Percentiles rank a stretch among this genome's conserved stretches.
phyloP scores from a whole-genome alignment of 2,329 filamentous ascomycete genomes.

The Raffaelea ambrosiae region DNA sequence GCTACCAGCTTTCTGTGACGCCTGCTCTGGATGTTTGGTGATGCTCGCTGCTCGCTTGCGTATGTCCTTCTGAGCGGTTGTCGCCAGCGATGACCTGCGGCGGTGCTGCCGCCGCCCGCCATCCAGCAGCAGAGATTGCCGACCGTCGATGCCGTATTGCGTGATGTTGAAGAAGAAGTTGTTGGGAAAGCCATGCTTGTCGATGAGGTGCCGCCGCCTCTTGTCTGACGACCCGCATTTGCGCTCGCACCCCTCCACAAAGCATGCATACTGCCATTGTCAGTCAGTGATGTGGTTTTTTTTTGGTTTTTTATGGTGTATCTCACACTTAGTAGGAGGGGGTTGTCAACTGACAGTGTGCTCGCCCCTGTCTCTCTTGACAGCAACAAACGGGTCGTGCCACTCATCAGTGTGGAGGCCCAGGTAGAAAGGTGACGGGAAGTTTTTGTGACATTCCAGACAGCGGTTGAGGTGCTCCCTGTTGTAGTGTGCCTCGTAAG shows the following conservation, averaged over 20 bases:
- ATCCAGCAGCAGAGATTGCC: constrained; percentile 68
- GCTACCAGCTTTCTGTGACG: not conserved
- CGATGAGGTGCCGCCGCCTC: constrained; percentile 78
- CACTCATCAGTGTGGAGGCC: constrained; percentile 82
- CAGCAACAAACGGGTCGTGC: constrained; percentile 71
- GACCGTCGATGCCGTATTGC: constrained; percentile 80
- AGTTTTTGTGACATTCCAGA: constrained; percentile 74
- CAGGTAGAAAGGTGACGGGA: constrained; percentile 76
- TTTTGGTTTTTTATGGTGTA: too few species aligned
- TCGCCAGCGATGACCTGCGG: constrained; percentile 39
- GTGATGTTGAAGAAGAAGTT: constrained; percentile 85
- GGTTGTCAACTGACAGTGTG: constrained; percentile 54
- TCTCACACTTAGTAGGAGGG: too few species aligned
- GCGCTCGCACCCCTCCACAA: constrained; percentile 79
- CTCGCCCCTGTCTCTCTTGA: constrained; percentile 70
- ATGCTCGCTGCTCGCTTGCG: not conserved
- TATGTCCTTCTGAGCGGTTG: constrained; percentile 20
- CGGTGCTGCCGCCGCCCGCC: constrained; percentile 25
- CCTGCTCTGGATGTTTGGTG: too few species aligned
- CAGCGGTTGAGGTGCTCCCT: constrained; percentile 79
- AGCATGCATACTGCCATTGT: constrained; percentile 64
- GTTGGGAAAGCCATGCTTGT: constrained; percentile 87
- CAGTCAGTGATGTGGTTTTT: not conserved
- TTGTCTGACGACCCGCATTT: constrained; percentile 79
- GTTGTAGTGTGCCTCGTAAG: constrained; percentile 82